Evolutionary conservation across 1,284 basidiomycete species (phyloP), one percentile per base, ranked within the genome.

Genomic region (Moniliella sp.): DNA sequence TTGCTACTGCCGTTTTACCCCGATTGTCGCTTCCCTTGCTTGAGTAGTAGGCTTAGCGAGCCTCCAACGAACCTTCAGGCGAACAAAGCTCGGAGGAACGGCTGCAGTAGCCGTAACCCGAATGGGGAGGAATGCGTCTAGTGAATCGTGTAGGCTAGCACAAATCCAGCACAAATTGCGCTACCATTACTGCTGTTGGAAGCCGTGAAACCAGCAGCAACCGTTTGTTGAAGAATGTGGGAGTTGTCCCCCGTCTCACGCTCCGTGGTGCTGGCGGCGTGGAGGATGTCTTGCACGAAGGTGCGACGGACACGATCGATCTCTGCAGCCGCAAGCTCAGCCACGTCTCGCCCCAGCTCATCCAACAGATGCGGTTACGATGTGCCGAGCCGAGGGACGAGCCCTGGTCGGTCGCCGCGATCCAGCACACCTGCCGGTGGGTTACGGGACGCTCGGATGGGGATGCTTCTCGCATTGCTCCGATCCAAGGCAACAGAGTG

Each of bases 91-190:
- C 0, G 86, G 86, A 1, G 84, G 91, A 37, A 83, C 64, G 0
- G 74, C 76, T 1, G 81, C 83, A 0, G 88, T 93, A 40, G 88
- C 61, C 0, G 81, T 86, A 0, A 93, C 72, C 14, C 91, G 66
- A 13, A 94, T 61, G 4, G 91, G 88, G n/a, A 94, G 59, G 51
- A 94, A 75, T 0, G 58, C 0, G 83, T 91, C 65, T 97, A 97
- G 69, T 97, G 88, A 33, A 97, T 74, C 5, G 79, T 78, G 61
- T 86, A 97, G 4, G 91, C 88, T 38, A 97, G 66, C 0, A 82
- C 72, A 25, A 83, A 64, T 71, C 91, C 91, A 19, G 86, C 83
- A 62, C 81, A 86, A 5, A 93, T 34, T 4, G 31, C 31, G n/a
- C 19, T 35, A n/a, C 15, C 35, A 23, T 16, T 31, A 13, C 18